Evolutionary conservation across 2,329 filamentous ascomycete species (phyloP), one percentile per base, ranked within the genome.

Genomic region (Fusarium bactridioides): DNA sequence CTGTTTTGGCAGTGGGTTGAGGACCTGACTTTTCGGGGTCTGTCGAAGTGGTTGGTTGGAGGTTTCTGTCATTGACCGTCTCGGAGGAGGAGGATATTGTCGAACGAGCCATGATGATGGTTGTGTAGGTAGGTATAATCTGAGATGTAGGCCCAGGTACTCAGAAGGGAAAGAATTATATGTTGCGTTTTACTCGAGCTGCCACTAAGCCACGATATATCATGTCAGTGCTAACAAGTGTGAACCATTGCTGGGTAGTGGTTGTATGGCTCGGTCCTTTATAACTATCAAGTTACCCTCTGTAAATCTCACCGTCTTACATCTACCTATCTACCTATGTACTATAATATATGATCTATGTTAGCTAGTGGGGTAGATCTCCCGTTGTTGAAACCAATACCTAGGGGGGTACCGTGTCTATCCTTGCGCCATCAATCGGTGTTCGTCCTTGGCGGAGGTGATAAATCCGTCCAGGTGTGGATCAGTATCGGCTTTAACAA

Each of bases 21-120:
- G 44, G 51, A 21, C 58, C 53, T 56, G 64, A 40, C 58, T 72
- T 75, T 41, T 72, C 64, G 8, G 43, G 43, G 25, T 74, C 40
- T 64, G 51, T 62, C 7, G 60, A 40, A 29, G 58, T 67, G 41
- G 29, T 33, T 11, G 69, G 54, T 38, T 45, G 54, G 15, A 64
- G 54, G 21, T 61, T 63, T 53, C 70, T 70, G 51, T 78, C 77
- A 55, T 72, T 70, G 44, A 73, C 64, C 21, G 77, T 78, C 59
- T 70, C 72, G 9, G 77, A 78, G 44, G 77, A 78, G 50, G 76
- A 78, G 23, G 75, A 74, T 47, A 41, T 65, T 31, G 64, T 72
- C 67, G 77, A 77, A 41, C 66, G 61, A 45, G 70, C 33, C 77
- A 79, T 79, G 29, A n/a, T 56, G 62, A 43, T 29, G 21, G 12